Evolutionary conservation across 495 filamentous ascomycete genomes (phyloP).

Genomic region (Trichoderma parareesei): DNA sequence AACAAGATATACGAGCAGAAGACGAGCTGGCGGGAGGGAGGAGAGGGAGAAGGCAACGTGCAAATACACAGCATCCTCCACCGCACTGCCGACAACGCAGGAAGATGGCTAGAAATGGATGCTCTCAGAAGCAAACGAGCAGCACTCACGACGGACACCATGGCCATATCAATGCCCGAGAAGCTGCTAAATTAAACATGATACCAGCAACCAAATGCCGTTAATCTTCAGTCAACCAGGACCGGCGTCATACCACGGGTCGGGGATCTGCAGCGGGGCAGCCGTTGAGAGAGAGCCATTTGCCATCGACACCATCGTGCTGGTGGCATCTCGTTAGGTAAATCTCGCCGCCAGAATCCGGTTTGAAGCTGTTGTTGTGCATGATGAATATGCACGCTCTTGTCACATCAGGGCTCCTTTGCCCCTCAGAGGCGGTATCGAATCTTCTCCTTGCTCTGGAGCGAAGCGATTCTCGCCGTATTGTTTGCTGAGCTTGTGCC

Average conservation of each 20-base stretch:
- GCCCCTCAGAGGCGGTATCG: background rate
- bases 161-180: background rate
- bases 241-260: constrained; percentile 5
- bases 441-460: background rate
- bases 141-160: background rate
- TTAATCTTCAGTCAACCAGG: background rate
- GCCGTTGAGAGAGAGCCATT: background rate
- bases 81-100: background rate
- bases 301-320: constrained; percentile 5
- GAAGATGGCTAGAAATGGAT: background rate
- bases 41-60: no score
- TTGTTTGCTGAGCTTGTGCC: no score
- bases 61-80: background rate
- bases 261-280: constrained; percentile 6
- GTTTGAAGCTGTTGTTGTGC: background rate
- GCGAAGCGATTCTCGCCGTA: background rate
- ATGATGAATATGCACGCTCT: constrained; percentile 1
- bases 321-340: background rate
- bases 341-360: background rate
- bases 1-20: no score
- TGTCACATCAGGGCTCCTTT: background rate
- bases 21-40: no score
- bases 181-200: background rate
- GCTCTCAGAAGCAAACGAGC: background rate
- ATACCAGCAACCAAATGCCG: background rate